phyloP scores from a whole-genome alignment of 1,284 basidiomycete species.

The Mycosarcoma mackinlayi region DNA sequence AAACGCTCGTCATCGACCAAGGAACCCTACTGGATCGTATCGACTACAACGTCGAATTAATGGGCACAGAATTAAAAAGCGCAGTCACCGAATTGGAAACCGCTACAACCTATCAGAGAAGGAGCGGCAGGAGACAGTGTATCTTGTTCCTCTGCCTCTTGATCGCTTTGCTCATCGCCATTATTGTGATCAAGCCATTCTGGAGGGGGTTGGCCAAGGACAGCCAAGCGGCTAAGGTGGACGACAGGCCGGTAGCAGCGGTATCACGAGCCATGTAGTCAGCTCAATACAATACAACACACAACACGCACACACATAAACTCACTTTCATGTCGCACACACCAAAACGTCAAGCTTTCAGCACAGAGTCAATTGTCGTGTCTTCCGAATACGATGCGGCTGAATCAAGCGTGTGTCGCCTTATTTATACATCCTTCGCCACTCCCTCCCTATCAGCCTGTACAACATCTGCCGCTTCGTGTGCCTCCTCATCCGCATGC shows the following conservation, averaged over 20 bases:
- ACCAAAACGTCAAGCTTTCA: too few species aligned
- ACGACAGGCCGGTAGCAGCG: too few species aligned
- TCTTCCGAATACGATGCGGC: too few species aligned
- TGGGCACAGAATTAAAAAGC: conserved; percentile 81
- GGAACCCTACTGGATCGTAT: conserved; percentile 95
- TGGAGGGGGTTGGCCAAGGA: conserved; percentile 37
- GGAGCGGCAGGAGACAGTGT: conserved; percentile 88
- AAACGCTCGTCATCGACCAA: conserved; percentile 93
- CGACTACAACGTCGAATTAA: conserved; percentile 97
- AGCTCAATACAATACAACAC: too few species aligned
- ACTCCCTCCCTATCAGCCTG: conserved; percentile 22
- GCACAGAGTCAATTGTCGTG: too few species aligned
- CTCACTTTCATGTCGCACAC: too few species aligned
- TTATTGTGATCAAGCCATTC: conserved; percentile 82
- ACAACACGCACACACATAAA: too few species aligned
- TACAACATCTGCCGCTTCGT: conserved; percentile 44
- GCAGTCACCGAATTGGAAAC: conserved; percentile 85
- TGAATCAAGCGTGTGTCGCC: not conserved
- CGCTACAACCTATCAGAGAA: conserved; percentile 91
- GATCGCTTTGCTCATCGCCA: conserved; percentile 83
- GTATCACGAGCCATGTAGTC: too few species aligned
- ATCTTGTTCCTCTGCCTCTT: conserved; percentile 90
- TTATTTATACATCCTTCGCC: conserved; percentile 5
- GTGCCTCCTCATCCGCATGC: conserved; percentile 47
- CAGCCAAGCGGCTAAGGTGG: too few species aligned